phyloP scores from a whole-genome alignment of 148 eudicot genomes.

The Nyssa sinensis region DNA sequence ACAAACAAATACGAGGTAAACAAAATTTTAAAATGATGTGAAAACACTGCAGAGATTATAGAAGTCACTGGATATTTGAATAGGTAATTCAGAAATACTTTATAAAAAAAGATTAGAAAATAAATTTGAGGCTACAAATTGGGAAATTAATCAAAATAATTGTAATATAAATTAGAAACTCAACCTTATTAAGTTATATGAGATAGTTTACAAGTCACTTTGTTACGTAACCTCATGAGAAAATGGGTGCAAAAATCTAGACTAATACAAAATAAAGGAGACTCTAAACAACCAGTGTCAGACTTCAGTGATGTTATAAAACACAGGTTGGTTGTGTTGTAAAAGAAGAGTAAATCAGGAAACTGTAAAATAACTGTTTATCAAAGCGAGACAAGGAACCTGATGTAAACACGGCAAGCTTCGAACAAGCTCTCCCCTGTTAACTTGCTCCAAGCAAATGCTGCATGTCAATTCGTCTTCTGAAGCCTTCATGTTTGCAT shows the following conservation, averaged over 20 bases:
- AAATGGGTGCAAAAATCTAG: background rate
- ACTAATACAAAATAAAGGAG: too few relatives aligned
- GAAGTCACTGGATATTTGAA: background rate
- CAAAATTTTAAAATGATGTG: background rate
- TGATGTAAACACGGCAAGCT: slow-evolving; percentile 60
- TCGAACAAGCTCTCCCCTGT: slow-evolving; percentile 48
- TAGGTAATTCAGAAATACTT: background rate
- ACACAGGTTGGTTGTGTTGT: background rate
- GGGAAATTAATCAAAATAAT: background rate
- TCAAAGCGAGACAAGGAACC: slow-evolving; percentile 21
- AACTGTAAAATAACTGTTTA: background rate
- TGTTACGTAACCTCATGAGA: background rate
- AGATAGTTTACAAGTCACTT: background rate
- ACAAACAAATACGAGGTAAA: background rate
- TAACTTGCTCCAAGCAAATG: slow-evolving; percentile 49
- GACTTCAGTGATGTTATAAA: background rate
- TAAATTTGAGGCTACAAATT: background rate
- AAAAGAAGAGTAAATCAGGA: background rate
- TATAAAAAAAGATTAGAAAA: too few relatives aligned
- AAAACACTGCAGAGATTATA: background rate
- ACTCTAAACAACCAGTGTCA: background rate
- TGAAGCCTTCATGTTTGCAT: slow-evolving; percentile 12
- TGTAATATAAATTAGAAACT: background rate
- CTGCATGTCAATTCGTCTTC: slow-evolving; percentile 44
- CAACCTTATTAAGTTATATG: background rate